Conservation (phyloP, 1,284 basidiomycete species). For the Melanopsichium pennsylvanicum region DNA sequence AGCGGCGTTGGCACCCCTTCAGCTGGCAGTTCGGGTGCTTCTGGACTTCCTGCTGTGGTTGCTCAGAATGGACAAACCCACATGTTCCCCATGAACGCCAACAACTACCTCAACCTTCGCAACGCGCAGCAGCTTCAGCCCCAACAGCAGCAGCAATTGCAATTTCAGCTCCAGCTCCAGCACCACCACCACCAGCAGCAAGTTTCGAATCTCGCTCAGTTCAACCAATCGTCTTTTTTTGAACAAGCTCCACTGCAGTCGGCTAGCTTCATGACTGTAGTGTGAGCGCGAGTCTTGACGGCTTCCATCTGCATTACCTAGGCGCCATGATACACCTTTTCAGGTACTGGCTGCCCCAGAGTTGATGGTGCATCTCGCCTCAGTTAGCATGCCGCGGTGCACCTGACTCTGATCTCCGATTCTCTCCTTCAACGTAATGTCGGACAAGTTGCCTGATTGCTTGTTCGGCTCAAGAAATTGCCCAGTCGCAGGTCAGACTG, state of each 20-base stretch:
- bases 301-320: no score
- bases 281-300: conserved; percentile 37
- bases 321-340: background rate
- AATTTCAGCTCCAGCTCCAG: conserved; percentile 22
- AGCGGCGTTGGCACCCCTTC: background rate
- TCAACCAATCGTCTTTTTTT: conserved; percentile 45
- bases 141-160: conserved; percentile 13
- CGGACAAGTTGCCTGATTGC: background rate
- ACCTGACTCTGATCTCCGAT: no score
- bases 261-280: conserved; percentile 47
- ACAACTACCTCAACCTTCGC: conserved; percentile 22
- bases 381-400: conserved; percentile 25
- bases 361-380: conserved; percentile 11
- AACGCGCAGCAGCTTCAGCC: conserved; percentile 35
- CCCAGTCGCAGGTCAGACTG: conserved; percentile 22
- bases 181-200: conserved; percentile 9
- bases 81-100: conserved; percentile 26
- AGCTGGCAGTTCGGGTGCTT: background rate
- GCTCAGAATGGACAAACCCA: conserved; percentile 12
- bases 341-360: background rate
- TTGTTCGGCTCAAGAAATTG: background rate
- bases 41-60: conserved; percentile 1
- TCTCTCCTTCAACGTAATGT: no score
- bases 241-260: conserved; percentile 47
- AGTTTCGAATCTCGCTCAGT: conserved; percentile 9